phyloP scores from a whole-genome alignment of 176 grass and related monocot species.

The Triticum turgidum region DNA sequence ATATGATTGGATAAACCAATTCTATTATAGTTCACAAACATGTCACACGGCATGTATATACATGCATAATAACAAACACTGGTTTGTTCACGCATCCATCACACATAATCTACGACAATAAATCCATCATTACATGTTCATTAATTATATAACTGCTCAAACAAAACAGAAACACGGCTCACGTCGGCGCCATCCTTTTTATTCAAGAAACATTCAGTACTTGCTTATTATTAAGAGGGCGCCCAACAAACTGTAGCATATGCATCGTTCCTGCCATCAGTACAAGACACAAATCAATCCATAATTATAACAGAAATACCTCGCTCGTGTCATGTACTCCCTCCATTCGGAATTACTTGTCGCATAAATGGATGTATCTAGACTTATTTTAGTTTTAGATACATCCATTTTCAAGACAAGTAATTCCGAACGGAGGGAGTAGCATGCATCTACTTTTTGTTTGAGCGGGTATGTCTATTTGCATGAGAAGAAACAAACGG shows the following conservation, averaged over 20 bases:
- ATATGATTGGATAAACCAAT: background rate
- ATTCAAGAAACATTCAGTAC: conserved; percentile 26
- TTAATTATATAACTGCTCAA: background rate
- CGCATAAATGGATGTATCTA: no score
- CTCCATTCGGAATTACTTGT: no score
- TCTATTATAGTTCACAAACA: background rate
- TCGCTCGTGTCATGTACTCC: background rate
- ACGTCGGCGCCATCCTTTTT: conserved; percentile 19
- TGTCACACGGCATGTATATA: background rate
- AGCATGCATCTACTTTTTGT: background rate
- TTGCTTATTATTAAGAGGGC: conserved; percentile 13
- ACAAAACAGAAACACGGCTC: conserved; percentile 3
- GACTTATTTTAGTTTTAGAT: no score
- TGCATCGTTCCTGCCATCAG: conserved; percentile 27
- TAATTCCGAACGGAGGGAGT: no score
- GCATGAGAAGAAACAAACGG: background rate
- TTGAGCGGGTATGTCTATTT: background rate
- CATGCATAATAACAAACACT: background rate
- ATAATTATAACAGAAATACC: background rate
- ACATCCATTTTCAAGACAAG: no score
- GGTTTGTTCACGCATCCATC: conserved; percentile 7
- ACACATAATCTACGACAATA: background rate
- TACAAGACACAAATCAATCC: background rate
- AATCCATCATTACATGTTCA: conserved; percentile 5
- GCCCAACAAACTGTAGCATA: background rate